Conservation (phyloP, 441 rosid species). For the Corymbia calophylla region DNA sequence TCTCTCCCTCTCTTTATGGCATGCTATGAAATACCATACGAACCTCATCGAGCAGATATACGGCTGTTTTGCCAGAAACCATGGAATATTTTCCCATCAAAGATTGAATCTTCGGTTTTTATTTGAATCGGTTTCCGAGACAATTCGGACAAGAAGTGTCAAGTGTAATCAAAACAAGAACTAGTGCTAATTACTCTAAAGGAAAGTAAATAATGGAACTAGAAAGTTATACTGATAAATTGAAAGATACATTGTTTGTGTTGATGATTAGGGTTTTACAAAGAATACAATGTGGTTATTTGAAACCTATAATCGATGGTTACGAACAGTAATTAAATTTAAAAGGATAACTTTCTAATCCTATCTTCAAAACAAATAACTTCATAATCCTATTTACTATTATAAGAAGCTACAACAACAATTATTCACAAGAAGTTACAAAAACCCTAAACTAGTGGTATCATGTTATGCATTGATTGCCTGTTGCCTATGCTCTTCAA, state of each 20-base stretch:
- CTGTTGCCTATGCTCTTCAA: not conserved
- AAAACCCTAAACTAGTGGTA: not conserved
- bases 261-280: not conserved
- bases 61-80: not conserved
- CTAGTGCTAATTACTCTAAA: not conserved
- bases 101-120: not conserved
- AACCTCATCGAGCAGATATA: not conserved
- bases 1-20: not conserved
- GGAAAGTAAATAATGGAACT: not conserved
- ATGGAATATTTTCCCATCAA: not conserved
- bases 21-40: not conserved
- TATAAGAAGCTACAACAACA: not conserved
- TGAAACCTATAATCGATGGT: not conserved
- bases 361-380: not conserved
- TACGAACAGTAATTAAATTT: not conserved
- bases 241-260: not conserved
- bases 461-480: not conserved
- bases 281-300: not conserved
- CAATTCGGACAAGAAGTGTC: not conserved
- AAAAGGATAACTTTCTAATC: not conserved
- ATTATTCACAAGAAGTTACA: not conserved
- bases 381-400: not conserved
- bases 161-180: not conserved
- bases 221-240: not conserved
- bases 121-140: not conserved